Evolutionary conservation across 345 rosid genomes (phyloP).

Genomic region (Nephelium lappaceum): DNA sequence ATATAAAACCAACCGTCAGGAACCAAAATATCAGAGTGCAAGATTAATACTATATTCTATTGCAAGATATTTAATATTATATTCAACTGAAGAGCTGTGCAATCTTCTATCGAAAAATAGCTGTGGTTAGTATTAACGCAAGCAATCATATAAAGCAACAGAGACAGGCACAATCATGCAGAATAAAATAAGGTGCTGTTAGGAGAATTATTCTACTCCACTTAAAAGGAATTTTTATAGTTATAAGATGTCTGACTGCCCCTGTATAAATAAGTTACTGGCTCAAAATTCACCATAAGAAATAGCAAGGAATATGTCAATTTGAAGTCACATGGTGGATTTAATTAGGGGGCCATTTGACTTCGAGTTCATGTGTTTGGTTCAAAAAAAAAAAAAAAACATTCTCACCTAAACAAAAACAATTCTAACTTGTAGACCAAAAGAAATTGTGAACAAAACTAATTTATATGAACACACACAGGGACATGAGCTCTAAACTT

Average conservation of each 20-base stretch:
- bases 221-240: background rate
- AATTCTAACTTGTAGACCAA: background rate
- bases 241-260: background rate
- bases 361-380: background rate
- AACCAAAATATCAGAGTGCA: too few species aligned
- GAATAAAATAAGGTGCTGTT: too few species aligned
- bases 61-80: background rate
- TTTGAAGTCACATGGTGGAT: background rate
- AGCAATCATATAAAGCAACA: too few species aligned
- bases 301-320: background rate
- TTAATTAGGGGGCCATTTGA: background rate
- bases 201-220: too few species aligned
- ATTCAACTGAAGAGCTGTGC: background rate
- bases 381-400: constrained; percentile 4
- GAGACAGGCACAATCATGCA: too few species aligned
- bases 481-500: background rate
- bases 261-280: background rate
- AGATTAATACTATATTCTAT: too few species aligned
- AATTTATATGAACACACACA: background rate
- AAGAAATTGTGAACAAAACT: background rate
- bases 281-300: background rate
- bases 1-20: background rate
- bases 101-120: background rate
- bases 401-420: background rate
- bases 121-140: background rate